A percentile compares a stretch with the other conserved stretches of the same genome.
Conservation (phyloP, 164 flowering plant species). For the Stephania yunnanensis region DNA sequence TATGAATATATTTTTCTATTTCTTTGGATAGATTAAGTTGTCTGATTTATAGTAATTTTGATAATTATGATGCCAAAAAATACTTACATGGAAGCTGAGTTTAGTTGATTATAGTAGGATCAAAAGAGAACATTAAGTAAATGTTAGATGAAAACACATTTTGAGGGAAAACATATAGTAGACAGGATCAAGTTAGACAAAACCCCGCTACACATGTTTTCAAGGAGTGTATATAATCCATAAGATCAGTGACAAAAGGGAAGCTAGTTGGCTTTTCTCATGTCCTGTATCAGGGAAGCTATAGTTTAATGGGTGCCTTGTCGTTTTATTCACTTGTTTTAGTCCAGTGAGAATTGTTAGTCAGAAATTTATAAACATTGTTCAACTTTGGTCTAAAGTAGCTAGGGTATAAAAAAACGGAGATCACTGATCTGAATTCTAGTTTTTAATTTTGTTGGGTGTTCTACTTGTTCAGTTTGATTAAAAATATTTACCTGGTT, state of each 20-base stretch:
- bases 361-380: neutral
- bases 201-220: constrained; percentile 23
- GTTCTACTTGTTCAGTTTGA: neutral
- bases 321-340: neutral
- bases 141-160: constrained; percentile 21
- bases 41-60: constrained; percentile 35
- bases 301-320: neutral
- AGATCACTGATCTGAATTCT: neutral
- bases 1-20: too few relatives aligned
- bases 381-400: constrained; percentile 1
- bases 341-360: neutral
- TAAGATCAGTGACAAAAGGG: constrained; percentile 20
- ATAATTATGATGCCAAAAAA: constrained; percentile 34
- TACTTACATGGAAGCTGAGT: constrained; percentile 28
- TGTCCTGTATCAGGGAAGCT: constrained; percentile 21
- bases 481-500: neutral
- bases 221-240: constrained; percentile 13
- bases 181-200: constrained; percentile 24
- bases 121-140: constrained; percentile 15
- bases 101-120: constrained; percentile 23
- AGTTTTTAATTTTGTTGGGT: constrained; percentile 9
- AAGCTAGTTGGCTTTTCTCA: constrained; percentile 25
- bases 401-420: neutral
- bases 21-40: constrained; percentile 16
- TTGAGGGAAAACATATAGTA: constrained; percentile 23